Evolutionary conservation across 805 yeast species (phyloP).

Genomic region (Metschnikowia lunata): DNA sequence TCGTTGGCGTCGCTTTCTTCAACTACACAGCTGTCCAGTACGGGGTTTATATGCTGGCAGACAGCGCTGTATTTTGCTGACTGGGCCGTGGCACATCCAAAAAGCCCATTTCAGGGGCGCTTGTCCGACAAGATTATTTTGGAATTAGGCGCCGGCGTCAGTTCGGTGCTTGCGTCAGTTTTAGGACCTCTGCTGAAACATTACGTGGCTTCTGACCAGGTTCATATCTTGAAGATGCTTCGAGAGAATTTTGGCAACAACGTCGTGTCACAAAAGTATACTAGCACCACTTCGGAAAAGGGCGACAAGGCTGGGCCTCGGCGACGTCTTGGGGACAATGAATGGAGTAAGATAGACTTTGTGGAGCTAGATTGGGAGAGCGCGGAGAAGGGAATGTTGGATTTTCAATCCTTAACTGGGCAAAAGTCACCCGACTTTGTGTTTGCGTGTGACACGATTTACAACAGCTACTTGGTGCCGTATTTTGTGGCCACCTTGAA

Average conservation of each 20-base stretch:
- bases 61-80: conserved; percentile 45
- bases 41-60: conserved; percentile 65
- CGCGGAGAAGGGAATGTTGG: conserved; percentile 29
- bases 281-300: conserved; percentile 9
- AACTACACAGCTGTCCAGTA: conserved; percentile 38
- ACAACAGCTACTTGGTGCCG: conserved; percentile 55
- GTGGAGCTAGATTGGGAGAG: conserved; percentile 62
- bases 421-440: conserved; percentile 39
- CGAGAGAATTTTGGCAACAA: conserved; percentile 44
- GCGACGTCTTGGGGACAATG: not conserved
- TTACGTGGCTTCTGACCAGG: conserved; percentile 58
- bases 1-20: conserved; percentile 33
- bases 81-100: conserved; percentile 42
- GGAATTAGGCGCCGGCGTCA: conserved; percentile 62
- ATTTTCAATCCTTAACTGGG: conserved; percentile 9
- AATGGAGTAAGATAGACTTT: conserved; percentile 34
- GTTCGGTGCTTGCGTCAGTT: conserved; percentile 45
- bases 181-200: conserved; percentile 29
- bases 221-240: conserved; percentile 47
- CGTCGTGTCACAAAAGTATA: conserved; percentile 11
- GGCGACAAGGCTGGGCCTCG: not conserved
- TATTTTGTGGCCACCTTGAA: conserved; percentile 44
- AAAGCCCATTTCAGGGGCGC: conserved; percentile 24
- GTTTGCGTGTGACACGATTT: conserved; percentile 62
- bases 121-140: conserved; percentile 28